Percentiles rank a stretch among this genome's conserved stretches.
Evolutionary conservation across 2,329 filamentous ascomycete genomes (phyloP).

Genomic region (Podosphaera xanthii): DNA sequence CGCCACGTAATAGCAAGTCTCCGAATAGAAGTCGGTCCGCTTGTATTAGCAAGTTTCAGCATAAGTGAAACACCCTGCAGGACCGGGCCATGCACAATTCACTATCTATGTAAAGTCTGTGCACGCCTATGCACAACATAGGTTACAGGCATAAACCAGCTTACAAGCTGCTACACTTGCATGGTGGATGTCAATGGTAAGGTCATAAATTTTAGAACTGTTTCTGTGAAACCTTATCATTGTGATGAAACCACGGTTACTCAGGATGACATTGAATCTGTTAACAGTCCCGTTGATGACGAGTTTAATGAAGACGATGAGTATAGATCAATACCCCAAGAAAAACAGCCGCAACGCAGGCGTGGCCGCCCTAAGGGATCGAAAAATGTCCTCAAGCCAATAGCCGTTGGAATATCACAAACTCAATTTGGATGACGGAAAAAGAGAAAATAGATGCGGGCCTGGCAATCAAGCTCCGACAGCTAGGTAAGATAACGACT

Average conservation of each 20-base stretch:
- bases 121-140: too few relatives aligned
- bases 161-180: background rate
- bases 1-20: too few relatives aligned
- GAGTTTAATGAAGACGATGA: too few relatives aligned
- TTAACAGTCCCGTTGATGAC: background rate
- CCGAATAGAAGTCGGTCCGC: too few relatives aligned
- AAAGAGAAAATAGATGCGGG: background rate
- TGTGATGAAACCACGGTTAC: background rate
- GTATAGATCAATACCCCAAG: background rate
- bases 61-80: too few relatives aligned
- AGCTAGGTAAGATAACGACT: background rate
- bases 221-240: background rate
- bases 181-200: background rate
- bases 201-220: background rate
- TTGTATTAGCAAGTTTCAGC: too few relatives aligned
- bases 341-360: background rate
- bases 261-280: background rate
- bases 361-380: background rate
- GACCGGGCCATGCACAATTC: too few relatives aligned
- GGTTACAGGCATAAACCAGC: too few relatives aligned
- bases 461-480: background rate
- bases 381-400: background rate
- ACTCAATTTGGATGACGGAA: background rate
- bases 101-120: too few relatives aligned
- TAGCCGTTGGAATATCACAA: background rate